Percentiles rank a stretch among this genome's conserved stretches.
These are phyloP conservation scores for Baffinella frigidus DNA, from an alignment of 208 protist genomes.

Conservation along the genomic window DNA sequence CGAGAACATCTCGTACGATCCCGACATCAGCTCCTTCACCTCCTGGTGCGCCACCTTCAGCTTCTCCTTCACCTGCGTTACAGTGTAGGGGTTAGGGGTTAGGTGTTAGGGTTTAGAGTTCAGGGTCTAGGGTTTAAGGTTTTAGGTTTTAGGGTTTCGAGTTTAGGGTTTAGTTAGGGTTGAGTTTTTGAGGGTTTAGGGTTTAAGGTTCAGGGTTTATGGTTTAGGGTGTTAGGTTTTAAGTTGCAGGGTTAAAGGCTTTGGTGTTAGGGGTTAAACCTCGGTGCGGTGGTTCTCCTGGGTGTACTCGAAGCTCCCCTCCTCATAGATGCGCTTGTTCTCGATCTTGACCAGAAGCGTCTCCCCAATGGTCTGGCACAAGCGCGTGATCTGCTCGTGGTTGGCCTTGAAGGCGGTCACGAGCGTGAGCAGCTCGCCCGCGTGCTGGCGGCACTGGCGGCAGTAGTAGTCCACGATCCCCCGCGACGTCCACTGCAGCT, in stretches of 20 bases:
- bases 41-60: constrained; percentile 80
- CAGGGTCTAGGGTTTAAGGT: too few species aligned
- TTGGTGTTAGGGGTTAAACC: too few species aligned
- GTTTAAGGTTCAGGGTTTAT: too few species aligned
- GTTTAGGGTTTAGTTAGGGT: too few species aligned
- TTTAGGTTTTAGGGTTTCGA: too few species aligned
- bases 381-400: constrained; percentile 81
- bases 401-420: constrained; percentile 88
- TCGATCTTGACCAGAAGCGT: constrained; percentile 89
- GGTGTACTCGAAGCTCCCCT: constrained; percentile 81
- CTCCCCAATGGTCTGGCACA: constrained; percentile 85
- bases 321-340: constrained; percentile 86
- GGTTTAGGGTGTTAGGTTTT: constrained; percentile 30
- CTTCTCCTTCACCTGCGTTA: constrained; percentile 80
- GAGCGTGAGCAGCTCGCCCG: constrained; percentile 81
- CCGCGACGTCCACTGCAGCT: constrained; percentile 97
- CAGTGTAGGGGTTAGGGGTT: too few species aligned
- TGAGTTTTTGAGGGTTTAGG: too few species aligned
- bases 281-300: constrained; percentile 81
- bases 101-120: too few species aligned
- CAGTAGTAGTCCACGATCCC: constrained; percentile 94
- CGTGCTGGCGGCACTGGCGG: constrained; percentile 84
- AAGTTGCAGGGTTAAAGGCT: too few species aligned
- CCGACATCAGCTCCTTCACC: constrained; percentile 81
- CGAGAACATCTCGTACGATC: constrained; percentile 82